phyloP scores from a whole-genome alignment of 169 alveolate species.

The Eimeria sp. region DNA sequence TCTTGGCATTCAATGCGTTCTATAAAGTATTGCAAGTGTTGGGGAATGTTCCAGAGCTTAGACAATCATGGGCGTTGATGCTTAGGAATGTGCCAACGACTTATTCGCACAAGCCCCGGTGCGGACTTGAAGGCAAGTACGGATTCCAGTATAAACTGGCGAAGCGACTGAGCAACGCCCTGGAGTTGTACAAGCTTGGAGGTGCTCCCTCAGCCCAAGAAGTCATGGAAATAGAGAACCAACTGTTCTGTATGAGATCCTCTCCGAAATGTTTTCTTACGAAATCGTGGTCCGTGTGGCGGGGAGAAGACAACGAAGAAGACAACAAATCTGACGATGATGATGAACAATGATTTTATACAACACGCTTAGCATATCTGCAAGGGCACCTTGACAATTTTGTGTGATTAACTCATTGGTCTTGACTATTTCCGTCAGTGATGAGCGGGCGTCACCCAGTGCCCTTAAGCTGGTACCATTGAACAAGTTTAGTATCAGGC shows the following conservation, averaged over 20 bases:
- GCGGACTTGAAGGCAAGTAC: neutral
- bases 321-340: too few relatives aligned
- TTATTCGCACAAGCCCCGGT: neutral
- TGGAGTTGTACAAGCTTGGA: slow-evolving; percentile 40
- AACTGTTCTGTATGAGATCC: neutral
- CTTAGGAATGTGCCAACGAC: neutral
- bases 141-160: slow-evolving; percentile 7
- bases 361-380: neutral
- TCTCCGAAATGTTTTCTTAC: neutral
- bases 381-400: neutral
- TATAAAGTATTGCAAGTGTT: neutral
- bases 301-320: neutral
- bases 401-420: too few relatives aligned
- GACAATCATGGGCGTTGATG: neutral
- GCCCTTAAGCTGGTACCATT: too few relatives aligned
- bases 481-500: too few relatives aligned
- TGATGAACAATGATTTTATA: neutral
- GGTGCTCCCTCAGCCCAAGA: neutral
- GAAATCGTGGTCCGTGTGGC: neutral
- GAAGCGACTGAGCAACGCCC: neutral
- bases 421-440: too few relatives aligned
- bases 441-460: too few relatives aligned
- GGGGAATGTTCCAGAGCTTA: neutral
- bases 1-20: slow-evolving; percentile 3
- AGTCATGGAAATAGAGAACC: neutral